Base-by-base conservation (phyloP, 768 basidiomycete genomes). In the Dioszegia hungarica region DNA sequence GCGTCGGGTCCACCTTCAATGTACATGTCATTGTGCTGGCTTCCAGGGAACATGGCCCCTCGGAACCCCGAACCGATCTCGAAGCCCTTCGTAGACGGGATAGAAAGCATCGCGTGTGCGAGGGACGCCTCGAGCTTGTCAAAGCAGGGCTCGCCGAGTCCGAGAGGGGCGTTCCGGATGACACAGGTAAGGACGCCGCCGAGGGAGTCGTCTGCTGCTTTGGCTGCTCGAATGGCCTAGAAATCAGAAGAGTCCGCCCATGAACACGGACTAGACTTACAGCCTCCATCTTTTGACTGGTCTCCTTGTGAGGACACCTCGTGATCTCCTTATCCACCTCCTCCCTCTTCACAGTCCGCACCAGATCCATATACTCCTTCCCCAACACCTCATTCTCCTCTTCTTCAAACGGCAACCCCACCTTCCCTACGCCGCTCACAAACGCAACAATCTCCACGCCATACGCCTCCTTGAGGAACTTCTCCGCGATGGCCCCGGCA, bases 151-250 rank as follows among this genome's bases (percentile, higher is more conserved):
- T 98, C 95, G 47, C 95, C 95, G 27, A 98, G 84, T 8, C 95
- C 95, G 19, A 86, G 79, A 43, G 95, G 95, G 1, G 87, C 85
- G 54, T 86, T 85, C 40, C 94, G 88, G 65, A 99, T 88, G 36
- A 98, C 89, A 74, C 95, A 98, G 55, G 91, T 98, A 52, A 98
- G 85, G 2, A 90, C 94, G n/a, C 95, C 95, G 48, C 95, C 95
- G 61, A 99, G 93, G 2, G 94, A 98, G 79, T 99, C 95, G 53
- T 84, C 79, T 1, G 84, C 81, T 19, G 90, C 86, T 77, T 97
- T 97, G 33, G 95, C 91, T 51, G 88, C 87, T 63, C 95, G 81
- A 75, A 99, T 97, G 62, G 91, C 86, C 92, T 95, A 55, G n/a
- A 19, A n/a, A 40, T 45, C 41, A 56, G 41, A 27, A 19, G 20